Evolutionary conservation across 2,329 filamentous ascomycete species (phyloP).

Genomic region (Neonectria coccinea): DNA sequence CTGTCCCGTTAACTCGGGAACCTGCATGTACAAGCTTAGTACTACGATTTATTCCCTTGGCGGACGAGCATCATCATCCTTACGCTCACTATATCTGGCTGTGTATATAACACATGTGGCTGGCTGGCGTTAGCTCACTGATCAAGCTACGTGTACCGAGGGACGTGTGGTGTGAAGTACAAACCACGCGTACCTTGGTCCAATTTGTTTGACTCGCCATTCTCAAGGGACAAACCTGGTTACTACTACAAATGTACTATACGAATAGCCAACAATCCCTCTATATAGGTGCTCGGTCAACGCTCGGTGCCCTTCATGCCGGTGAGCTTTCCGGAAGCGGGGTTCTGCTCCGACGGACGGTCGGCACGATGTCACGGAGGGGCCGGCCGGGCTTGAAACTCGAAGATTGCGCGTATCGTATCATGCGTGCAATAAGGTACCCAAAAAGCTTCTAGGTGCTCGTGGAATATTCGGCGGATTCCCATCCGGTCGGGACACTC

Average conservation of each 20-base stretch:
- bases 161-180: too few species aligned
- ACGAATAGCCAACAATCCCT: neutral
- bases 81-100: neutral
- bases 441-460: neutral
- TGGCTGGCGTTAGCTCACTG: neutral
- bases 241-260: too few species aligned
- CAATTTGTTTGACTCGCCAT: too few species aligned
- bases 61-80: neutral
- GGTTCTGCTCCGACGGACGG: neutral
- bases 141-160: too few species aligned
- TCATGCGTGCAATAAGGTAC: too few species aligned
- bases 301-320: neutral
- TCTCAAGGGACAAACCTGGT: too few species aligned
- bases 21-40: neutral
- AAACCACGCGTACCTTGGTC: too few species aligned
- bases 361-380: constrained; percentile 6
- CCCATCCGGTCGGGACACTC: neutral
- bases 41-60: neutral
- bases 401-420: neutral
- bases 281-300: neutral
- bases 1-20: neutral
- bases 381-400: neutral
- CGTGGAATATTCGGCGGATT: neutral
- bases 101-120: neutral
- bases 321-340: neutral